Base-by-base conservation (phyloP, 2,329 filamentous ascomycete species). In the Talaromyces islandicus region DNA sequence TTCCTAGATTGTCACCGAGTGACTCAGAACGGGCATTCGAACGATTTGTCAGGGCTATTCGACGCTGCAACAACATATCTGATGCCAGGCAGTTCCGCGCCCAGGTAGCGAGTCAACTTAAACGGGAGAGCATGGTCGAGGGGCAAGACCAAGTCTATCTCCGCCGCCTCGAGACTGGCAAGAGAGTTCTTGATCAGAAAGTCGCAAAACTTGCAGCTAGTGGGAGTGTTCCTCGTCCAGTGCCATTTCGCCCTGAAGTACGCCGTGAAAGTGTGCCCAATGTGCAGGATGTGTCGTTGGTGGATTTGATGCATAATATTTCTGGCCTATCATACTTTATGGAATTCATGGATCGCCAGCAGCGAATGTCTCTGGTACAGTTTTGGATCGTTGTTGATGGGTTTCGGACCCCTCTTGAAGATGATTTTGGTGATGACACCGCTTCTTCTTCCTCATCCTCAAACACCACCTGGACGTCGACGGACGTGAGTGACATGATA, bases 311-410 rank as follows among this genome's bases (percentile, higher is more conserved):
- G 60, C 89, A 92, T 66, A 92, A 95, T 73, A 85, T 94, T 2
- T 89, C 93, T 1, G 93, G 91, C 0, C 81, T 99, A 9, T 97
- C 94, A 2, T 99, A 96, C 72, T 97, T 99, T 77, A 99, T 99
- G 94, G 94, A 99, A 72, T 97, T 92, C 70, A 99, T 99, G 94
- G 94, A 99, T 72, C 87, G 94, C 48, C 89, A 92, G 71, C 83
- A 84, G 17, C 81, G 93, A 27, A 93, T 97, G 88, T 84, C 89
- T 14, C 78, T 97, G 53, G 92, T 99, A 6, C 94, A 99, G 69
- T 99, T 97, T 74, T 99, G 93, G 92, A 87, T 99, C 46, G 94
- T 97, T 3, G 94, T 97, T 6, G 94, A 99, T 75, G 93, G 94
- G 0, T 91, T 97, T 67, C 89, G 95, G 48, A 96, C 95, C 67